phyloP scores from a whole-genome alignment of 371 early-diverging fungal genomes.

The Rhizopus arrhizus region DNA sequence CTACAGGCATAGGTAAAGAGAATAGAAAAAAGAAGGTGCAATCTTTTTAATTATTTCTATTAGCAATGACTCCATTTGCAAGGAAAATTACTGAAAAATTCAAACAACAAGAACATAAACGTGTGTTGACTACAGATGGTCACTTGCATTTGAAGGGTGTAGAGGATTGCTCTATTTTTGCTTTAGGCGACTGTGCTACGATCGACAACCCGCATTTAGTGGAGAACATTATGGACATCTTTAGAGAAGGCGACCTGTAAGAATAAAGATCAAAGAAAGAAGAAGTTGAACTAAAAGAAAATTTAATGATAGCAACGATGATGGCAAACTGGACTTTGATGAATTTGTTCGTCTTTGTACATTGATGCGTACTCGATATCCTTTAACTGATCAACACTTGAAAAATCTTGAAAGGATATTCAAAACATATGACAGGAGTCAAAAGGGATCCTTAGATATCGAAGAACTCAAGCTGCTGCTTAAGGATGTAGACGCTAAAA shows the following conservation, averaged over 20 bases:
- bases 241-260: constrained; percentile 56
- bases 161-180: constrained; percentile 69
- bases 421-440: constrained; percentile 62
- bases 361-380: constrained; percentile 46
- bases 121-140: constrained; percentile 74
- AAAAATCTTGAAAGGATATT: constrained; percentile 53
- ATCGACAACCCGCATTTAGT: constrained; percentile 72
- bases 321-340: constrained; percentile 44
- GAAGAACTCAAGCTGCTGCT: constrained; percentile 63
- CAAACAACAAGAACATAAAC: constrained; percentile 57
- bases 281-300: not conserved
- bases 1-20: constrained; percentile 75
- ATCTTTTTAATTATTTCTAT: not conserved
- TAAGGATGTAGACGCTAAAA: constrained; percentile 61
- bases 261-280: constrained; percentile 3
- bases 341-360: constrained; percentile 21
- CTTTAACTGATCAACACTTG: constrained; percentile 61
- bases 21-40: not conserved
- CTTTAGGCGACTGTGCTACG: constrained; percentile 88
- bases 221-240: constrained; percentile 54
- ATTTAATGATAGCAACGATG: constrained; percentile 38
- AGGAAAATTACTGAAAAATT: constrained; percentile 53
- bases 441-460: constrained; percentile 61
- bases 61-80: constrained; percentile 72
- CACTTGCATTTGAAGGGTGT: constrained; percentile 70